Evolutionary conservation across 257 asterid species (phyloP).

Genomic region (Salvia hispanica): DNA sequence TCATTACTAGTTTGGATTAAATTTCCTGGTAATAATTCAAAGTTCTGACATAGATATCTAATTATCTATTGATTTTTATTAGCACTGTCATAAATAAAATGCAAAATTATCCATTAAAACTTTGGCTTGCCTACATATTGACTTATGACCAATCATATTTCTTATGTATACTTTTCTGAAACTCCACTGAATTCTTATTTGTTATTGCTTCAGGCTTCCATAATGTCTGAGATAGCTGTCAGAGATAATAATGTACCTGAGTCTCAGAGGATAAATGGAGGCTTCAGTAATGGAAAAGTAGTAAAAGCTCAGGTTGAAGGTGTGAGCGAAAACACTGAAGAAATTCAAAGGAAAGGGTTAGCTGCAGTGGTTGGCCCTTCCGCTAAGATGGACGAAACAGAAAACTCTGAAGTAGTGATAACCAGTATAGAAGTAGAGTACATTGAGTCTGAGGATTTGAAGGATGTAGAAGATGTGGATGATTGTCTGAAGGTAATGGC

Average conservation of each 20-base stretch:
- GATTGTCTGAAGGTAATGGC: constrained; percentile 54
- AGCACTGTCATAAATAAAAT: too few species aligned
- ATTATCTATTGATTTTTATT: background rate
- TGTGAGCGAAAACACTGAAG: constrained; percentile 41
- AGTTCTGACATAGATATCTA: background rate
- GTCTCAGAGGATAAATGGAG: constrained; percentile 50
- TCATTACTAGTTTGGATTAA: background rate
- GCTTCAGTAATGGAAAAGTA: constrained; percentile 48
- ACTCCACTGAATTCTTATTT: background rate
- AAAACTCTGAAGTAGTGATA: constrained; percentile 44
- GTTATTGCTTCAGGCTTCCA: constrained; percentile 36
- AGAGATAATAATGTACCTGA: constrained; percentile 49
- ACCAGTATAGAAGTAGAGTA: constrained; percentile 74
- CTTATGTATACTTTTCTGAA: background rate
- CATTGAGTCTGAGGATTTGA: constrained; percentile 73
- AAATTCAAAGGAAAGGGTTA: constrained; percentile 40
- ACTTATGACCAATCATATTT: background rate
- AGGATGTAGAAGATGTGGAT: constrained; percentile 71
- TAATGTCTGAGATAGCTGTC: constrained; percentile 69
- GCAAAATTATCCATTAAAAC: too few species aligned
- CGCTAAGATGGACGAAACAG: constrained; percentile 39
- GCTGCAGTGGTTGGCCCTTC: constrained; percentile 39
- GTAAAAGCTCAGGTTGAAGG: constrained; percentile 43
- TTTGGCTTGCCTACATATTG: constrained; percentile 23
- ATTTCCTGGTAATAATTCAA: background rate